Base-by-base conservation (phyloP, 345 rosid species). In the Rhizophora mangle region DNA sequence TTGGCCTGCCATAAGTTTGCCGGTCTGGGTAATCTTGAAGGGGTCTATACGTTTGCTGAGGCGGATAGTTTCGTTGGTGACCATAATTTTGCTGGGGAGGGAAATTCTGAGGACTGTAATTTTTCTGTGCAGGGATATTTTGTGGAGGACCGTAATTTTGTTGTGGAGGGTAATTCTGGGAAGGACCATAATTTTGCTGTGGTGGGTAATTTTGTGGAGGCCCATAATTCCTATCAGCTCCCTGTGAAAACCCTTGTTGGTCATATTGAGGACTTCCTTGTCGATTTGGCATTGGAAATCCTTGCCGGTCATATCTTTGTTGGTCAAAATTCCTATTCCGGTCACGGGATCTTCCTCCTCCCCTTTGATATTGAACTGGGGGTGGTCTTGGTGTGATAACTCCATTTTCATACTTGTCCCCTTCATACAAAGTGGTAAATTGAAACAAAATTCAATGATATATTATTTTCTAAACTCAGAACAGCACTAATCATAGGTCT, bases 391-490 rank as follows among this genome's bases (percentile, higher is more conserved):
- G 93, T 26, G 90, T 92, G 37, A 91, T 91, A 26, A 82, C 81
- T 46, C 99, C 99, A 66, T 91, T 86, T 69, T 87, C 93, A 30
- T 91, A 91, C 69, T 91, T 92, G 77, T 91, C 99, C 27, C 97
- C 96, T 95, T 68, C 58, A 58, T 55, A 65, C 68, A 73, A 2
- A 71, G 7, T 6, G 55, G 30, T 27, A 51, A 8, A 3, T 1
- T 37, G 20, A 56, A 55, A 37, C 30, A 18, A 32, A 15, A 56
- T 36, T 49, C 61, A 22, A 7, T 43, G 6, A 21, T 22, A n/a
- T 0, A 21, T 47, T 54, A 27, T 60, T 34, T 19, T 51, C 49
- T 5, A 43, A 13, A 43, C 15, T 43, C 49, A 43, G 49, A 43
- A 18, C 15, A 3, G 4, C 4, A 43, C 49, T 9, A 43, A 43